Conservation (phyloP, 2,329 filamentous ascomycete genomes). For the Raffaelea deltoideospora region DNA sequence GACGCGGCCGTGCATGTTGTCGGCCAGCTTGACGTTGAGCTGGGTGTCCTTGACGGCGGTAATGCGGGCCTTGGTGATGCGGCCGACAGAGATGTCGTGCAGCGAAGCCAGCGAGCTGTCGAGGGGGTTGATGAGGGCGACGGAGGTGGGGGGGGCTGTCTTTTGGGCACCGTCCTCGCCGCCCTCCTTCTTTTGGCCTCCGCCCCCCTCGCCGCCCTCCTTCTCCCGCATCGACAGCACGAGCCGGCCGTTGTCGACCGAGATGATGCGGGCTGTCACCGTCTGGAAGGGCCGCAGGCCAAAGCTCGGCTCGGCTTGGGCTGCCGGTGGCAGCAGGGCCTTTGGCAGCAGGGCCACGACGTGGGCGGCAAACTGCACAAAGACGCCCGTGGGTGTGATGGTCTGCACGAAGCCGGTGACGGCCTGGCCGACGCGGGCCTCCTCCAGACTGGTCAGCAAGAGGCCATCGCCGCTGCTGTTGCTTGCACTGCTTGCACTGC, state of each 20-base stretch:
- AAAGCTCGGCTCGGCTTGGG: constrained; percentile 51
- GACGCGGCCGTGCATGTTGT: constrained; percentile 82
- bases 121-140: constrained; percentile 28
- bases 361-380: constrained; percentile 73
- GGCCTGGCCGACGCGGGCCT: constrained; percentile 52
- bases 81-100: constrained; percentile 62
- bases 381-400: constrained; percentile 65
- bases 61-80: constrained; percentile 59
- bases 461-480: constrained; percentile 37
- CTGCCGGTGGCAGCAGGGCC: constrained; percentile 58
- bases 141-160: too few relatives aligned
- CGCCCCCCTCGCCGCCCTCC: constrained; percentile 8
- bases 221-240: constrained; percentile 32
- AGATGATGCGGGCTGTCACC: constrained; percentile 55
- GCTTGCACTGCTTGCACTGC: too few relatives aligned
- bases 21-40: constrained; percentile 75
- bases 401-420: constrained; percentile 74
- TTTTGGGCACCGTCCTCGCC: constrained; percentile 11
- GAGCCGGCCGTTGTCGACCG: constrained; percentile 60
- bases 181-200: constrained; percentile 12
- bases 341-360: constrained; percentile 70
- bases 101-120: constrained; percentile 48
- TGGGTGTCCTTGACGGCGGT: constrained; percentile 83
- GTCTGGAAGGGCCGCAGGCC: constrained; percentile 66
- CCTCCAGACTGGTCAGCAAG: constrained; percentile 56